phyloP scores from a whole-genome alignment of 2,329 filamentous ascomycete genomes.

The Hirsutella thompsonii region DNA sequence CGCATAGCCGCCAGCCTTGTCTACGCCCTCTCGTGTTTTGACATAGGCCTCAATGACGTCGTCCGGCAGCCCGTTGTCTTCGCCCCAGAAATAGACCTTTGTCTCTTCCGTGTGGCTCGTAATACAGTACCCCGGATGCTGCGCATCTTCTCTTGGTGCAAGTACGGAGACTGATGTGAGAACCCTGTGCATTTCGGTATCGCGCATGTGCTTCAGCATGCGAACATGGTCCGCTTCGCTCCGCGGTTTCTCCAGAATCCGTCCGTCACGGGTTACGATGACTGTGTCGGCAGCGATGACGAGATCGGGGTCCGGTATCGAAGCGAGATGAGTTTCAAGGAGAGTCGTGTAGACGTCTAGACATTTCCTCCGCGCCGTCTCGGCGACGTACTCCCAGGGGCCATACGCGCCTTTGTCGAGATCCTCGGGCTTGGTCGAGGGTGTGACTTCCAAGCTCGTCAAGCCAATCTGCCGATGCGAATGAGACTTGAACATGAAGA shows the following conservation, averaged over 20 bases:
- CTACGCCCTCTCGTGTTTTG: conserved; percentile 76
- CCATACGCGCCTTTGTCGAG: conserved; percentile 61
- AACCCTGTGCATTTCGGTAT: conserved; percentile 67
- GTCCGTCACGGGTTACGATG: conserved; percentile 62
- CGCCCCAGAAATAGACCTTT: conserved; percentile 69
- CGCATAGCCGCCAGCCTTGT: conserved; percentile 94
- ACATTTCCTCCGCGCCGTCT: conserved; percentile 75
- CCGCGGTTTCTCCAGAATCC: conserved; percentile 83
- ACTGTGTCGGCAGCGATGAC: conserved; percentile 88
- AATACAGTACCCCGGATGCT: conserved; percentile 75
- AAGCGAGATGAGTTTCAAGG: conserved; percentile 27
- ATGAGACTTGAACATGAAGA: conserved; percentile 5
- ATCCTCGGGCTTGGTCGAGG: conserved; percentile 75
- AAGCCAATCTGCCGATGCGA: conserved; percentile 63
- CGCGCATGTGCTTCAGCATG: conserved; percentile 73
- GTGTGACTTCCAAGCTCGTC: conserved; percentile 67
- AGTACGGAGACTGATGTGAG: conserved; percentile 79
- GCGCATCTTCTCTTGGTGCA: conserved; percentile 65
- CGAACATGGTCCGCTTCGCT: conserved; percentile 67
- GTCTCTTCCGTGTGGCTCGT: conserved; percentile 82
- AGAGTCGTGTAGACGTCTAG: conserved; percentile 51
- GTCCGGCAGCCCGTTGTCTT: conserved; percentile 47
- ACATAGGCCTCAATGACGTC: conserved; percentile 73
- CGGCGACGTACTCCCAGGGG: conserved; percentile 82
- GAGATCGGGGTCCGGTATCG: conserved; percentile 58